phyloP scores from a whole-genome alignment of 2,329 filamentous ascomycete species.

The Phialophora macrospora region DNA sequence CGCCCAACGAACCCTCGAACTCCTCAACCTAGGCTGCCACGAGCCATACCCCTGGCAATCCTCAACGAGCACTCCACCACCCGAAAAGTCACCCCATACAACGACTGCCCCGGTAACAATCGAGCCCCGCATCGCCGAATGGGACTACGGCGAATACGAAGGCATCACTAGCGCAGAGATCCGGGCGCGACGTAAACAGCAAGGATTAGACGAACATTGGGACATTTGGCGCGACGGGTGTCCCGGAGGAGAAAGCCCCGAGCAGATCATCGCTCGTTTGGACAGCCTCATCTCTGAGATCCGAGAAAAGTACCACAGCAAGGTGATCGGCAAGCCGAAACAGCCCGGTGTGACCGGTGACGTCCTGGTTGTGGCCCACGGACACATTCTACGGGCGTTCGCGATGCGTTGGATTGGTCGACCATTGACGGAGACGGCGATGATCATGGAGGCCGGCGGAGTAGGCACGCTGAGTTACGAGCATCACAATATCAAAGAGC shows the following conservation, averaged over 20 bases:
- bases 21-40: slow-evolving; percentile 75
- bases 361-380: slow-evolving; percentile 82
- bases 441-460: slow-evolving; percentile 88
- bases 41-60: slow-evolving; percentile 72
- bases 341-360: slow-evolving; percentile 57
- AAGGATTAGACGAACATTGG: slow-evolving; percentile 66
- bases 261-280: slow-evolving; percentile 72
- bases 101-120: slow-evolving; percentile 68
- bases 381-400: slow-evolving; percentile 85
- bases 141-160: slow-evolving; percentile 89
- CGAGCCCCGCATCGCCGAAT: slow-evolving; percentile 76
- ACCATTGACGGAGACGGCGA: slow-evolving; percentile 72
- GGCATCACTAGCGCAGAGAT: slow-evolving; percentile 77
- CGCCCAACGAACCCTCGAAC: slow-evolving; percentile 86
- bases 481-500: slow-evolving; percentile 76
- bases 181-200: slow-evolving; percentile 59
- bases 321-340: slow-evolving; percentile 62
- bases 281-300: slow-evolving; percentile 79
- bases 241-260: slow-evolving; percentile 79
- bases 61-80: slow-evolving; percentile 20
- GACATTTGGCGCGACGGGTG: slow-evolving; percentile 92
- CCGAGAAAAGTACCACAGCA: slow-evolving; percentile 66
- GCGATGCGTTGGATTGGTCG: slow-evolving; percentile 84
- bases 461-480: slow-evolving; percentile 84
- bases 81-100: slow-evolving; percentile 48